These are phyloP conservation scores for Trametes gibbosa DNA, from an alignment of 768 basidiomycete genomes.

Conservation along the genomic window DNA sequence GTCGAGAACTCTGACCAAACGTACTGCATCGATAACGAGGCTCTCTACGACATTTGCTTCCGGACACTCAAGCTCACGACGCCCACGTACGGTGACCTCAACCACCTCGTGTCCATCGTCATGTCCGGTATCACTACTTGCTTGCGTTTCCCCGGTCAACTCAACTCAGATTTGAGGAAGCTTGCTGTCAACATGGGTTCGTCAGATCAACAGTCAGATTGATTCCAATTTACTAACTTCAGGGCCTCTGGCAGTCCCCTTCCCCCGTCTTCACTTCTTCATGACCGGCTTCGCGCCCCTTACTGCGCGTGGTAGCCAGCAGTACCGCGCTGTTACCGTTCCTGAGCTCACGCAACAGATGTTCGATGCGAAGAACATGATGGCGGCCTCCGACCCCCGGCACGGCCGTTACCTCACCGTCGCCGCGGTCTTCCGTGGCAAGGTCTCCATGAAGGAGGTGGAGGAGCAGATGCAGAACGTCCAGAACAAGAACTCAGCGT, in stretches of 20 bases:
- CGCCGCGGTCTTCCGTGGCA: slow-evolving; percentile 97
- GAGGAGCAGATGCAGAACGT: slow-evolving; percentile 99
- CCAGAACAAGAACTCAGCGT: slow-evolving; percentile 95
- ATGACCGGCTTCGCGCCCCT: slow-evolving; percentile 95
- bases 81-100: slow-evolving; percentile 96
- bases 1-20: slow-evolving; percentile 99
- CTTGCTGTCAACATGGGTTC: slow-evolving; percentile 98
- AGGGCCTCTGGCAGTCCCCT: slow-evolving; percentile 79
- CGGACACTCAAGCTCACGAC: slow-evolving; percentile 94
- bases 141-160: slow-evolving; percentile 99
- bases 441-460: slow-evolving; percentile 99
- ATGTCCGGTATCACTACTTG: slow-evolving; percentile 99
- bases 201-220: slow-evolving; percentile 24
- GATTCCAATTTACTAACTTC: neutral
- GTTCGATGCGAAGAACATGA: slow-evolving; percentile 99
- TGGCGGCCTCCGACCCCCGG: slow-evolving; percentile 96
- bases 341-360: slow-evolving; percentile 98
- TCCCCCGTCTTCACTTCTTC: slow-evolving; percentile 99
- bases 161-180: slow-evolving; percentile 98
- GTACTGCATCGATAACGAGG: slow-evolving; percentile 99
- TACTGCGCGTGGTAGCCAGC: slow-evolving; percentile 89
- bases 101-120: slow-evolving; percentile 95
- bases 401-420: slow-evolving; percentile 98
- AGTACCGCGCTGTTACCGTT: slow-evolving; percentile 95
- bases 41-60: slow-evolving; percentile 99